These are phyloP conservation scores for Herpetospermum pedunculosum DNA, from an alignment of 306 rosid genomes.

Conservation along the genomic window DNA sequence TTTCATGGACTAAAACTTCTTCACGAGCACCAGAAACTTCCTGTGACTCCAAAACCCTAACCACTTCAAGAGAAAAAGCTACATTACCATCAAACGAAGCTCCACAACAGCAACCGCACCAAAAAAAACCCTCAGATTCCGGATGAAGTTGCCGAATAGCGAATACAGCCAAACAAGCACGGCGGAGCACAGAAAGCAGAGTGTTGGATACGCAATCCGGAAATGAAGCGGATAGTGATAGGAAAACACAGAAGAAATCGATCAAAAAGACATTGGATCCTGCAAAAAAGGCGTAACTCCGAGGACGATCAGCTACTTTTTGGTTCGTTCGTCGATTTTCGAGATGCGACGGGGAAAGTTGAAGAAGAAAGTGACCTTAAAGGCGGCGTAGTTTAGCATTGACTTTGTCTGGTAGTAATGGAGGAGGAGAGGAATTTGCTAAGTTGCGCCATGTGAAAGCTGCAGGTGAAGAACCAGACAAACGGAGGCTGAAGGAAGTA, in stretches of 20 bases:
- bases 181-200: constrained; percentile 3
- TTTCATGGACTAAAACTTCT: constrained; percentile 11
- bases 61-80: constrained; percentile 4
- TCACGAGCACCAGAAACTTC: neutral
- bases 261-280: constrained; percentile 2
- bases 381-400: constrained; percentile 10
- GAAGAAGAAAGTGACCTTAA: constrained; percentile 6
- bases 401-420: neutral
- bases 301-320: constrained; percentile 7
- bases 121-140: neutral
- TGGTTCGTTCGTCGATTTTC: neutral
- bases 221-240: neutral
- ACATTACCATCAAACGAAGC: constrained; percentile 16
- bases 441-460: neutral
- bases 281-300: neutral
- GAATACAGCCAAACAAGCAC: neutral
- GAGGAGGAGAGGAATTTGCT: neutral
- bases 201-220: neutral
- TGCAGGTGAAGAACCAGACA: neutral
- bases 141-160: neutral
- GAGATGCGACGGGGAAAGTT: neutral
- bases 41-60: constrained; percentile 11
- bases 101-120: neutral
- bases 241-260: neutral
- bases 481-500: neutral